phyloP scores from a whole-genome alignment of 805 yeast genomes.

The Teunomyces aglyptinius region DNA sequence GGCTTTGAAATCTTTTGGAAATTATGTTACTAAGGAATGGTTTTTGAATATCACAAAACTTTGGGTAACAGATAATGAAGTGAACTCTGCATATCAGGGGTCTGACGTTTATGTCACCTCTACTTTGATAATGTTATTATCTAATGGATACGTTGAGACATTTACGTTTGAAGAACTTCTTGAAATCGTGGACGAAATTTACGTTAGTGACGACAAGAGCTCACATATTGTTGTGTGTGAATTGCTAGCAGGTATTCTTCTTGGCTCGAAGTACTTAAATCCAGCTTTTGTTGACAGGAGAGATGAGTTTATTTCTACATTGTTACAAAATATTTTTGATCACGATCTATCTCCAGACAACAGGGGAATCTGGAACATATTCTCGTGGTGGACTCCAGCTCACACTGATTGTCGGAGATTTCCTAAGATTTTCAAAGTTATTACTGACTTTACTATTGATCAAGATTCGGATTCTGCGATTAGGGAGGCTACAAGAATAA shows the following conservation, averaged over 20 bases:
- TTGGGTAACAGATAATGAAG: conserved; percentile 66
- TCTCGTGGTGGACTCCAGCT: conserved; percentile 71
- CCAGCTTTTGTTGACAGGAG: conserved; percentile 31
- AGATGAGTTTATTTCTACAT: conserved; percentile 46
- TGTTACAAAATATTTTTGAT: conserved; percentile 46
- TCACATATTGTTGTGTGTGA: conserved; percentile 76
- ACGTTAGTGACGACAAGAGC: conserved; percentile 67
- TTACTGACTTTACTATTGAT: conserved; percentile 49
- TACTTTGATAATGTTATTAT: conserved; percentile 47
- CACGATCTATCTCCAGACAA: conserved; percentile 73
- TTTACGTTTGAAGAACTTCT: conserved; percentile 53
- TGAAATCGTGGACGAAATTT: conserved; percentile 46
- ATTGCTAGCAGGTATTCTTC: conserved; percentile 59
- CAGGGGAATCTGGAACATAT: conserved; percentile 68
- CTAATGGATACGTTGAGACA: conserved; percentile 41
- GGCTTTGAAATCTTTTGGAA: conserved; percentile 44
- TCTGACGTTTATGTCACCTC: conserved; percentile 59
- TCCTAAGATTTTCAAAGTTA: conserved; percentile 46
- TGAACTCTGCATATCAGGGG: conserved; percentile 63
- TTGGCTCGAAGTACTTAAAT: conserved; percentile 46
- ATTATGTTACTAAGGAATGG: conserved; percentile 55
- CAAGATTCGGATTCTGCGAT: conserved; percentile 59
- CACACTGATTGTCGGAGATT: conserved; percentile 68
- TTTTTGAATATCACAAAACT: conserved; percentile 47
- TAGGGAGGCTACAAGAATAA: conserved; percentile 58